A percentile compares a stretch with the other conserved stretches of the same genome.
These are phyloP conservation scores for Diaporthe aspalathi DNA, from an alignment of 2,329 filamentous ascomycete genomes.

Conservation along the genomic window DNA sequence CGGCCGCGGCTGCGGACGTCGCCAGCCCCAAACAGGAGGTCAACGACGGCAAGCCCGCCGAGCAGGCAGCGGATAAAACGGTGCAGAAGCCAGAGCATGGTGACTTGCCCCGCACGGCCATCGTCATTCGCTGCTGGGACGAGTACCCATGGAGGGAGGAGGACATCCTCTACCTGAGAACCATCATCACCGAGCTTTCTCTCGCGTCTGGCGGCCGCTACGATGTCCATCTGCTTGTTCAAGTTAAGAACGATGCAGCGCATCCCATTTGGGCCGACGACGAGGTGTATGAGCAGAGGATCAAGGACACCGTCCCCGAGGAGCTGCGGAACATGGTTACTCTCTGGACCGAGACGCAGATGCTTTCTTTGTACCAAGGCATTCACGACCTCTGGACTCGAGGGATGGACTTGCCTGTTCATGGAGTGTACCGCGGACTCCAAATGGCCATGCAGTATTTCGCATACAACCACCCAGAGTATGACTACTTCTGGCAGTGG, in stretches of 20 bases:
- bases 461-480: slow-evolving; percentile 87
- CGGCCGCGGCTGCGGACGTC: slow-evolving; percentile 15
- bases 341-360: slow-evolving; percentile 94
- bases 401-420: slow-evolving; percentile 78
- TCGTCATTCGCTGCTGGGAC: slow-evolving; percentile 86
- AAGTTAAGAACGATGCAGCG: slow-evolving; percentile 80
- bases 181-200: slow-evolving; percentile 84
- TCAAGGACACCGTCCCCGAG: slow-evolving; percentile 76
- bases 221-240: slow-evolving; percentile 85
- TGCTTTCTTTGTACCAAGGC: slow-evolving; percentile 89
- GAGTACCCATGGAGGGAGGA: slow-evolving; percentile 83
- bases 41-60: neutral
- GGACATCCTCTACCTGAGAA: slow-evolving; percentile 83
- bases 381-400: slow-evolving; percentile 80
- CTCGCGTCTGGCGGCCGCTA: slow-evolving; percentile 88
- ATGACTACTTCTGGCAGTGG: slow-evolving; percentile 94
- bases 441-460: slow-evolving; percentile 98
- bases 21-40: neutral
- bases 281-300: slow-evolving; percentile 73
- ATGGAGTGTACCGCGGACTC: slow-evolving; percentile 91
- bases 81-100: slow-evolving; percentile 44
- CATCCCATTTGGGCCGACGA: slow-evolving; percentile 84
- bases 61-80: neutral
- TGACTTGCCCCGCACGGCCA: slow-evolving; percentile 73
- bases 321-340: slow-evolving; percentile 92